These are phyloP conservation scores for Corylus americana DNA, from an alignment of 306 rosid genomes.

Conservation along the genomic window DNA sequence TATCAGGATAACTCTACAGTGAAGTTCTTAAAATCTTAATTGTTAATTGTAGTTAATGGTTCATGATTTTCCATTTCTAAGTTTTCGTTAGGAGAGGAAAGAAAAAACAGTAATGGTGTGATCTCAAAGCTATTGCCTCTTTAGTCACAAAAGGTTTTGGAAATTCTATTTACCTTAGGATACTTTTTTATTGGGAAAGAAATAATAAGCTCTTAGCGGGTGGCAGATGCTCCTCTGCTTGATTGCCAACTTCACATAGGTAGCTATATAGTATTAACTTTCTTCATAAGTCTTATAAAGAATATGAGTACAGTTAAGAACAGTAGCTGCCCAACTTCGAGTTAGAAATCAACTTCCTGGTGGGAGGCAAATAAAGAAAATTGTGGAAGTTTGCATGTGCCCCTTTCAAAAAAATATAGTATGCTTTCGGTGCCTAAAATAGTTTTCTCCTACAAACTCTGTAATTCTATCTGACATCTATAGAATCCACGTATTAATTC, in stretches of 20 bases:
- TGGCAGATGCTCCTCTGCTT: background rate
- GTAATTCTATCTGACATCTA: background rate
- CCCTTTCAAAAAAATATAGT: background rate
- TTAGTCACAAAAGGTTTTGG: background rate
- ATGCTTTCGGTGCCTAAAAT: background rate
- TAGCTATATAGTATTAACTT: background rate
- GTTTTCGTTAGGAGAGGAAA: background rate
- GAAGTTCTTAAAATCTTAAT: background rate
- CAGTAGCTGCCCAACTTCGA: background rate
- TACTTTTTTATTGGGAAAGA: background rate
- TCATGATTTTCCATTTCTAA: background rate
- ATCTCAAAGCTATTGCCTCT: background rate
- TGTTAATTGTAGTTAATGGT: background rate
- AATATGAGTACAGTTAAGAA: background rate
- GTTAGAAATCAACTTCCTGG: background rate
- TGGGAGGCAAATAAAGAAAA: background rate
- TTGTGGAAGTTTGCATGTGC: background rate
- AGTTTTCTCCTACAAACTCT: background rate
- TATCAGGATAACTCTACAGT: background rate
- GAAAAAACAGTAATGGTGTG: background rate
- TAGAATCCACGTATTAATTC: background rate
- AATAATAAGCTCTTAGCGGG: background rate
- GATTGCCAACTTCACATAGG: background rate
- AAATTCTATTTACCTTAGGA: background rate
- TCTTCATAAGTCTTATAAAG: background rate